Percentiles rank a stretch among this genome's conserved stretches.
These are phyloP conservation scores for Lignosus rhinocerotis DNA, from an alignment of 1,284 basidiomycete genomes.

Conservation along the genomic window DNA sequence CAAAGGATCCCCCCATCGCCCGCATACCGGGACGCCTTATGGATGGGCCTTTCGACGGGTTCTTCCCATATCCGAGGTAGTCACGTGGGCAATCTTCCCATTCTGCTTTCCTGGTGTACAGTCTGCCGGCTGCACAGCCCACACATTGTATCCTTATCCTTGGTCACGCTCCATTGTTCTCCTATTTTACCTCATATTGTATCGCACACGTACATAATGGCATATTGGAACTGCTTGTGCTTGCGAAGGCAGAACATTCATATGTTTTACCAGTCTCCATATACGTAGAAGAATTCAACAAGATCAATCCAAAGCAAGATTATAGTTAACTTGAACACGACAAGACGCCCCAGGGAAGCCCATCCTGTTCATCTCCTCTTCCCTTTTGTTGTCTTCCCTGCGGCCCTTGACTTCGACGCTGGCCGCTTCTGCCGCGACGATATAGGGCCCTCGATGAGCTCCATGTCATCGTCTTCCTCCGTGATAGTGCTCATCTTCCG, in stretches of 20 bases:
- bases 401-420: slow-evolving; percentile 36
- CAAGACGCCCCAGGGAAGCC: neutral
- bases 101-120: neutral
- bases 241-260: neutral
- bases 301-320: neutral
- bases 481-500: slow-evolving; percentile 41
- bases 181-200: neutral
- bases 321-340: neutral
- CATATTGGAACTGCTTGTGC: neutral
- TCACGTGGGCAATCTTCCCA: neutral
- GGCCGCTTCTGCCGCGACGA: slow-evolving; percentile 36
- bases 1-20: slow-evolving; percentile 32
- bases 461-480: slow-evolving; percentile 55
- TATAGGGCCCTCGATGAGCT: slow-evolving; percentile 50
- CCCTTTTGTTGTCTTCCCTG: slow-evolving; percentile 32
- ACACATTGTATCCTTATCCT: slow-evolving; percentile 1
- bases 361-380: slow-evolving; percentile 21
- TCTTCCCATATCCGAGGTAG: slow-evolving; percentile 40
- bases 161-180: neutral
- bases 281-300: neutral
- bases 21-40: slow-evolving; percentile 16
- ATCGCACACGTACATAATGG: neutral
- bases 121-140: neutral
- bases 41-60: slow-evolving; percentile 50
- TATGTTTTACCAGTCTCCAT: too few relatives aligned